These are phyloP conservation scores for Ustilago lituana DNA, from an alignment of 1,284 basidiomycete genomes.

Conservation along the genomic window DNA sequence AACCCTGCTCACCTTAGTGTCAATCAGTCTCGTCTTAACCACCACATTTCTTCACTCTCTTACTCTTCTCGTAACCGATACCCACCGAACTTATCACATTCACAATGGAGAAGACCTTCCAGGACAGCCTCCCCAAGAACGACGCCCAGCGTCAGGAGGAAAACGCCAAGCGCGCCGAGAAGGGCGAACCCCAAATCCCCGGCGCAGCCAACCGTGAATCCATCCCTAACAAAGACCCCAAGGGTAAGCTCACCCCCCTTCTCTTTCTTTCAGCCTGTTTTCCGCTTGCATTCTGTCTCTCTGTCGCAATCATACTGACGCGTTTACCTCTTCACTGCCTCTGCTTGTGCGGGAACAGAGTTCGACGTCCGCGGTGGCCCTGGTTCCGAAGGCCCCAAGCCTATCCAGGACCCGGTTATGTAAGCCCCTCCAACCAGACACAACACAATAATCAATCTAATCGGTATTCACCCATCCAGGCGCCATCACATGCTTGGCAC, in stretches of 20 bases:
- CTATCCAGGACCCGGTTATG: conserved; percentile 49
- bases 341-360: too few species aligned
- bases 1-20: too few species aligned
- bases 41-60: neutral
- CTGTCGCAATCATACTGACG: too few species aligned
- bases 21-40: too few species aligned
- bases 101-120: conserved; percentile 54
- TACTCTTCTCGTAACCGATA: neutral
- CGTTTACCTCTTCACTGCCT: too few species aligned
- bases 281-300: too few species aligned
- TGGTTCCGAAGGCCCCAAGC: conserved; percentile 47
- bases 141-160: conserved; percentile 43
- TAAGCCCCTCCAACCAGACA: conserved; percentile 18
- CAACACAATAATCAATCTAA: neutral
- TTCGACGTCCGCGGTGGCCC: conserved; percentile 52
- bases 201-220: conserved; percentile 46
- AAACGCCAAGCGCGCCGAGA: conserved; percentile 39
- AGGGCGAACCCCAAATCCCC: conserved; percentile 48
- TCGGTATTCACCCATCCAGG: too few species aligned
- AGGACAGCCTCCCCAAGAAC: conserved; percentile 35
- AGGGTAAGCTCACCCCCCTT: conserved; percentile 26
- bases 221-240: conserved; percentile 49
- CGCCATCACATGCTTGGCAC: neutral
- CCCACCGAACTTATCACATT: neutral
- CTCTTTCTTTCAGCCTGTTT: too few species aligned